Evolutionary conservation across 257 asterid genomes (phyloP), one percentile per base, ranked within the genome.

Genomic region (Scutellaria baicalensis): DNA sequence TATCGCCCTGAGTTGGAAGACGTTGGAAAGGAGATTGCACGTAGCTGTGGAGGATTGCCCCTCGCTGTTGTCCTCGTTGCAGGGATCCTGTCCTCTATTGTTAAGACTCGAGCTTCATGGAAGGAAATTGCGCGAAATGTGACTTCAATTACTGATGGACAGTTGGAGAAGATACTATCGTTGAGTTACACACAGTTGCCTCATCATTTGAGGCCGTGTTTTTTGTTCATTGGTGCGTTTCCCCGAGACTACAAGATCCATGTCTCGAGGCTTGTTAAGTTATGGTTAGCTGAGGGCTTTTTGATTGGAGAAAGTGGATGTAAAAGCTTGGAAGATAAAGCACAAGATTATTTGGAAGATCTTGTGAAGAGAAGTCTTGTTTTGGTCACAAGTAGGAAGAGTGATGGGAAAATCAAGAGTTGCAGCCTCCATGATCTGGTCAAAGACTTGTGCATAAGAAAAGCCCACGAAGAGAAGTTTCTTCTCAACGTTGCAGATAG

Each of bases 121-220:
- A 42, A 33, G 31, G 8, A 48, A 31, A 5, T 70, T 36, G 59
- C 61, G 3, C 0, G 20, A 8, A 59, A 18, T 70, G 27, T 70
- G 0, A 70, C 31, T 44, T 14, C n/a, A 16, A n/a, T 12, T 11
- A 21, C 47, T 45, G 68, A 16, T 11, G 31, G 3, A 0, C 50
- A 47, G 1, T 8, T 47, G 1, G 66, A 33, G 7, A 3, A 6
- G 51, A 59, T 70, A 27, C 16, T 70, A 16, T 70, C 68, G 7
- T 58, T 59, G 60, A 70, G 75, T 17, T 70, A 70, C 42, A 33
- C 20, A 0, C 17, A 16, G 33, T 18, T 70, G 51, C 61, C 75
- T 70, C 75, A 70, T 70, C 40, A 59, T 59, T 47, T 70, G 31
- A 58, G 60, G 49, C 51, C 75, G 0, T 57, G 74, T 35, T 59